Evolutionary conservation across 768 basidiomycete species (phyloP).

Genomic region (Pleurotus citrinopileatus): DNA sequence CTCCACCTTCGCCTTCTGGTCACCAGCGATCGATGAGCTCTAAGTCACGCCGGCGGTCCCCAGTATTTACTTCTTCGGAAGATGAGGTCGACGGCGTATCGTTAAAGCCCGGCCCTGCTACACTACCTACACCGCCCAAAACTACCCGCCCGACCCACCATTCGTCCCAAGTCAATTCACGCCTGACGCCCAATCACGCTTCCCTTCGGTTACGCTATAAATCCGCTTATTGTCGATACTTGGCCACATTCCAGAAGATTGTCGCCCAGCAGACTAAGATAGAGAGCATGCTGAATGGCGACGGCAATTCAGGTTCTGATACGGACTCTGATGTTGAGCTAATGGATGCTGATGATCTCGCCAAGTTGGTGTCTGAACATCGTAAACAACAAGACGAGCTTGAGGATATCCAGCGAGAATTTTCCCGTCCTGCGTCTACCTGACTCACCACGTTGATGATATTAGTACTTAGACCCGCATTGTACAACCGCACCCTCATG

Average conservation of each 20-base stretch:
- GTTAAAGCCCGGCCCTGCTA: conserved; percentile 14
- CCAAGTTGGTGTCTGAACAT: conserved; percentile 41
- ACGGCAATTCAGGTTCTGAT: conserved; percentile 30
- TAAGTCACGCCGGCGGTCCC: conserved; percentile 52
- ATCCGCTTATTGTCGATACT: conserved; percentile 48
- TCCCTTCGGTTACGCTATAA: conserved; percentile 53
- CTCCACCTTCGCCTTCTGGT: background rate
- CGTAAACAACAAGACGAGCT: conserved; percentile 50
- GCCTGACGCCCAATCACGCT: conserved; percentile 45
- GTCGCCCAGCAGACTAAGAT: conserved; percentile 49
- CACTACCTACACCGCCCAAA: conserved; percentile 26
- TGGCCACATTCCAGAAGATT: conserved; percentile 43
- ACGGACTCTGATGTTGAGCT: conserved; percentile 54
- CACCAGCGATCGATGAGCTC: background rate
- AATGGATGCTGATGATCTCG: conserved; percentile 51
- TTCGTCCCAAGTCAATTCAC: conserved; percentile 19
- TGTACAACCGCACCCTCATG: too few species aligned
- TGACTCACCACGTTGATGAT: too few species aligned
- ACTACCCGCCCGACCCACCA: conserved; percentile 16
- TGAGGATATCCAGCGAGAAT: conserved; percentile 42
- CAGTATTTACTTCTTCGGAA: conserved; percentile 67
- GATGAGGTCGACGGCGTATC: conserved; percentile 45
- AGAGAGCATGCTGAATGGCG: conserved; percentile 45
- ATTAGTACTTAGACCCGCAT: too few species aligned
- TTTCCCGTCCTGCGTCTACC: conserved; percentile 23